Evolutionary conservation across 179 eudicot species (phyloP).

Genomic region (Silene coronaria): DNA sequence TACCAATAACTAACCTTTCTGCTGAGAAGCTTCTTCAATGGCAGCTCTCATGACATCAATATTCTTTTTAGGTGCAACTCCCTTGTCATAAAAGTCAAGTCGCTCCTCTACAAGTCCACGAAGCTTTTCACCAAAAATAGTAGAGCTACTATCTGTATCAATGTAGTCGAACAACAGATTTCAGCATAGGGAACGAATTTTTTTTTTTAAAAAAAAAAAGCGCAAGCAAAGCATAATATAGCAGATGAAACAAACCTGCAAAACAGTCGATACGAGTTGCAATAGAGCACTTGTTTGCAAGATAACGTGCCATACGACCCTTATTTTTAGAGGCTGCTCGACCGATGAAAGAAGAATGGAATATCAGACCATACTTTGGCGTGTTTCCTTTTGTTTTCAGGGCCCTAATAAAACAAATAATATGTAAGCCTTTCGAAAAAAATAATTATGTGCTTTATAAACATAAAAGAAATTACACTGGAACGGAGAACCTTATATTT

Average conservation of each 20-base stretch:
- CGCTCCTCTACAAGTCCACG: conserved; percentile 94
- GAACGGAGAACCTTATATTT: background rate
- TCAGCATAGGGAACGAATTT: background rate
- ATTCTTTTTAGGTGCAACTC: conserved; percentile 93
- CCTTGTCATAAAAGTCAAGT: conserved; percentile 94
- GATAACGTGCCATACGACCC: conserved; percentile 99
- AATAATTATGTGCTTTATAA: background rate
- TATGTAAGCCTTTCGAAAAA: background rate
- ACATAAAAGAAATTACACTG: background rate
- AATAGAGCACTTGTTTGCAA: conserved; percentile 96
- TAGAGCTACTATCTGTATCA: conserved; percentile 58
- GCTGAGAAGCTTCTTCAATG: conserved; percentile 43
- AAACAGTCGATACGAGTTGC: conserved; percentile 96
- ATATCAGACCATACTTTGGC: conserved; percentile 92
- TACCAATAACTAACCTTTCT: conserved; percentile 35
- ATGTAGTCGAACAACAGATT: conserved; percentile 6
- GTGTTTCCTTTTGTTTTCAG: conserved; percentile 90
- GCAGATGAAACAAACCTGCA: conserved; percentile 43
- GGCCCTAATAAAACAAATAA: conserved; percentile 43
- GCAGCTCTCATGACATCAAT: conserved; percentile 92
- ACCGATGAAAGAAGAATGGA: conserved; percentile 96
- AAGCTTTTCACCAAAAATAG: conserved; percentile 86
- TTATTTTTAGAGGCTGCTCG: conserved; percentile 89
- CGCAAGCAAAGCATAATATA: background rate
- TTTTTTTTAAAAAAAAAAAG: background rate